These are phyloP conservation scores for Pouteria glomerata DNA, from an alignment of 148 eudicot species.

Conservation along the genomic window DNA sequence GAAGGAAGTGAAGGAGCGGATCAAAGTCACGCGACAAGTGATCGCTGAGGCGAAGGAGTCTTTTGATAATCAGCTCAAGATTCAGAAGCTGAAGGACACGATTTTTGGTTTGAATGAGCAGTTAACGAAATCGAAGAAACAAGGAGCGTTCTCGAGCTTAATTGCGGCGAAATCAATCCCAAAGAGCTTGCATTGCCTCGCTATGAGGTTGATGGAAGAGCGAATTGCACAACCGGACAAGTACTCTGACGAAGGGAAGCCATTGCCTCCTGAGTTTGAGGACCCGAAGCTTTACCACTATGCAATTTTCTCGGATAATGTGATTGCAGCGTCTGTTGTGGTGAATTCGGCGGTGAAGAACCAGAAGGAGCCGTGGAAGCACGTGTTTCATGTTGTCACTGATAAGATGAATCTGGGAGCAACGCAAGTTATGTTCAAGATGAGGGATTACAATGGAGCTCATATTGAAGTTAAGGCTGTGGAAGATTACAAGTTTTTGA, in stretches of 20 bases:
- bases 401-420: constrained; percentile 97
- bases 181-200: constrained; percentile 79
- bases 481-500: constrained; percentile 82
- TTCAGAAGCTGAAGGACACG: constrained; percentile 86
- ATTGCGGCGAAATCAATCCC: constrained; percentile 97
- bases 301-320: constrained; percentile 88
- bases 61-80: constrained; percentile 87
- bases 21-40: constrained; percentile 74
- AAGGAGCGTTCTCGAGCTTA: constrained; percentile 93
- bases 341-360: constrained; percentile 87
- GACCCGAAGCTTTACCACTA: constrained; percentile 86
- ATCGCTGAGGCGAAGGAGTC: constrained; percentile 88
- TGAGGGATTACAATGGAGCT: constrained; percentile 84
- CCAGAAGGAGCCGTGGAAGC: constrained; percentile 79
- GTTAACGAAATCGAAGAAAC: constrained; percentile 80
- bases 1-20: constrained; percentile 88
- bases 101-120: constrained; percentile 81
- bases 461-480: constrained; percentile 88
- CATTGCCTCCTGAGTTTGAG: constrained; percentile 59
- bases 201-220: constrained; percentile 94
- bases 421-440: constrained; percentile 94
- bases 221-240: constrained; percentile 68
- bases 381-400: constrained; percentile 93
- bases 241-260: constrained; percentile 69
- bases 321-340: constrained; percentile 90